Evolutionary conservation across 495 filamentous ascomycete species (phyloP), one percentile per base, ranked within the genome.

Genomic region (Penicillium subrubescens): DNA sequence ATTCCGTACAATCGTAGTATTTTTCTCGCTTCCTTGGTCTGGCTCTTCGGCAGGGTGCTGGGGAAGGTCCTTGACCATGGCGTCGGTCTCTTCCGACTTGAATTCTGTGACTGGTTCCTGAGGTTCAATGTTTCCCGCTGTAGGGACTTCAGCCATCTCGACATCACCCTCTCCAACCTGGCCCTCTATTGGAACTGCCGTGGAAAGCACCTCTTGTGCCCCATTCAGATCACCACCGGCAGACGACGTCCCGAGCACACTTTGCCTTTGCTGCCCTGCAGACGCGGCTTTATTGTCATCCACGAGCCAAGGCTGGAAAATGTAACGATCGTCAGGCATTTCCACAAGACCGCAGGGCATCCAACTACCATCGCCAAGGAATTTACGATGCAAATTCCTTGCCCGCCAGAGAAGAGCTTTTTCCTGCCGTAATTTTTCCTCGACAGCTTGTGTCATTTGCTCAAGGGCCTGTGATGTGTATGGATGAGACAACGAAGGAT

Each of bases 391-490:
- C 8, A 97, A 73, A 62, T 91, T 89, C 65, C 94, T 92, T 14
- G 90, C 88, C 52, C 85, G 88, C 87, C 89, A 92, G 27, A 97
- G 77, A 7, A 88, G 82, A 60, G 82, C 85, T 61, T 87, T 87
- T 72, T 97, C 94, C 72, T 90, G 89, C 31, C 91, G 90, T 62
- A 94, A 82, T 64, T 92, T 90, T 71, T 81, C 83, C 66, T 81
- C 86, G 59, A 83, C 86, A 37, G 94, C 86, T 41, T 83, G 80
- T 12, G 88, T 87, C 75, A 99, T 87, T 31, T 94, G 85, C 46
- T 87, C 87, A n/a, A 99, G 83, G 5, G 90, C 90, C 62, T 87
- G 88, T 11, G 92, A 93, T 2, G 81, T 89, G 77, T 96, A 98
- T 1, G 94, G 86, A 68, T 88, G 84, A 35, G 93, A 93, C 57